A percentile compares a stretch with the other conserved stretches of the same genome.
These are phyloP conservation scores for Cystofilobasidium capitatum DNA, from an alignment of 768 basidiomycete species.

Conservation along the genomic window DNA sequence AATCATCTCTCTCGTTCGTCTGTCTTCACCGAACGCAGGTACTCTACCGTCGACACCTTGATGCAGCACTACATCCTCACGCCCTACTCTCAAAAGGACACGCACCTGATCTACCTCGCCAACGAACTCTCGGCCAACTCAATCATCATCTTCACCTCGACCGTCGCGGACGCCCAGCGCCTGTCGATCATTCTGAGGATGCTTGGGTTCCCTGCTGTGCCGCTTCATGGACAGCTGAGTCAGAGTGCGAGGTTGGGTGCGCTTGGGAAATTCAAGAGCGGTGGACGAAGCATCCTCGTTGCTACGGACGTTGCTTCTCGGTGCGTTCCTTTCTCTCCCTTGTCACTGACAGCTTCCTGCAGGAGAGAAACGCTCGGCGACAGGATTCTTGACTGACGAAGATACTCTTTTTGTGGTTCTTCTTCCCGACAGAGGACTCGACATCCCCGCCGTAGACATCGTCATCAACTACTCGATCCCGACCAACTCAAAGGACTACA, in stretches of 20 bases:
- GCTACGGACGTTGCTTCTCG: conserved; percentile 95
- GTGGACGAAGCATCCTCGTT: conserved; percentile 79
- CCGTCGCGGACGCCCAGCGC: conserved; percentile 84
- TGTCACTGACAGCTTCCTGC: neutral
- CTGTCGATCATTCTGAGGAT: conserved; percentile 79
- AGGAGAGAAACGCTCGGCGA: neutral
- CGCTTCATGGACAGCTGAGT: conserved; percentile 86
- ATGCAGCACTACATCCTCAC: conserved; percentile 93
- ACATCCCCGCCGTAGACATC: conserved; percentile 89
- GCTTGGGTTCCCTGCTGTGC: conserved; percentile 87
- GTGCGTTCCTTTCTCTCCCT: conserved; percentile 37
- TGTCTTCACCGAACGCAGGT: conserved; percentile 48
- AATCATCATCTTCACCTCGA: conserved; percentile 91
- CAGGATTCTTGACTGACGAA: neutral
- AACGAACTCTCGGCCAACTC: conserved; percentile 85
- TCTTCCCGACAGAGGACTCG: conserved; percentile 75
- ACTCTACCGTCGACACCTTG: conserved; percentile 90
- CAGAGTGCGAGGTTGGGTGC: conserved; percentile 91
- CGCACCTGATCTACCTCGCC: conserved; percentile 75
- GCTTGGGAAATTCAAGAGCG: conserved; percentile 87
- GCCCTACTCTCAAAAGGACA: conserved; percentile 83
- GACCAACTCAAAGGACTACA: conserved; percentile 97
- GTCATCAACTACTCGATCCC: conserved; percentile 98
- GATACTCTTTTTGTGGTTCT: too few species aligned
- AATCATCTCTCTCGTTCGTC: neutral